Percentiles rank a stretch among this genome's conserved stretches.
These are phyloP conservation scores for Fusarium brachygibbosum DNA, from an alignment of 2,329 filamentous ascomycete genomes.

Conservation along the genomic window DNA sequence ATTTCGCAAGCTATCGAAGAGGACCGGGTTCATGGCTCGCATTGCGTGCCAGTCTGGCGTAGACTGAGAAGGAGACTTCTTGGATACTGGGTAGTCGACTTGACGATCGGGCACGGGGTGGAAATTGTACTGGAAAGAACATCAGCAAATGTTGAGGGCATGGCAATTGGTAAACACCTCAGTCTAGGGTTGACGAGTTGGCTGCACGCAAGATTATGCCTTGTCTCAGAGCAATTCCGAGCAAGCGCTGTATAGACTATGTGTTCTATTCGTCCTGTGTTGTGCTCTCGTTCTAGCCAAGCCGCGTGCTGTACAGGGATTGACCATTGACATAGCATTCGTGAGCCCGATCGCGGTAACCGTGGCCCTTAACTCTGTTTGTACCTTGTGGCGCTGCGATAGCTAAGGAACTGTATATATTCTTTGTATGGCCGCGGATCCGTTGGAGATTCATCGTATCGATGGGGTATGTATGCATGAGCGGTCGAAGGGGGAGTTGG, in stretches of 20 bases:
- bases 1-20: not conserved
- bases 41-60: not conserved
- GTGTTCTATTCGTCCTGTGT: constrained; percentile 4
- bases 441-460: not conserved
- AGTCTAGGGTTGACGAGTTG: constrained; percentile 5
- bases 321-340: no score
- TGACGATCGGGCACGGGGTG: not conserved
- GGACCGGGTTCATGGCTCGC: not conserved
- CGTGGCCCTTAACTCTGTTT: not conserved
- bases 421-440: not conserved
- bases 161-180: not conserved
- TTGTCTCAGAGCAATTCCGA: not conserved
- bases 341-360: not conserved
- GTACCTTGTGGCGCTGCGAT: not conserved
- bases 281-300: not conserved
- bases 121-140: not conserved
- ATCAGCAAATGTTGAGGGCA: not conserved
- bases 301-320: constrained; percentile 7
- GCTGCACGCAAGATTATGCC: not conserved
- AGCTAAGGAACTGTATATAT: no score
- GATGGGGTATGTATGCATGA: no score
- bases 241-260: no score
- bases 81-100: not conserved
- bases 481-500: not conserved
- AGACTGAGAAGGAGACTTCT: constrained; percentile 6